Evolutionary conservation across 2,329 filamentous ascomycete species (phyloP), one percentile per base, ranked within the genome.

Genomic region (Aspergillus jensenii): DNA sequence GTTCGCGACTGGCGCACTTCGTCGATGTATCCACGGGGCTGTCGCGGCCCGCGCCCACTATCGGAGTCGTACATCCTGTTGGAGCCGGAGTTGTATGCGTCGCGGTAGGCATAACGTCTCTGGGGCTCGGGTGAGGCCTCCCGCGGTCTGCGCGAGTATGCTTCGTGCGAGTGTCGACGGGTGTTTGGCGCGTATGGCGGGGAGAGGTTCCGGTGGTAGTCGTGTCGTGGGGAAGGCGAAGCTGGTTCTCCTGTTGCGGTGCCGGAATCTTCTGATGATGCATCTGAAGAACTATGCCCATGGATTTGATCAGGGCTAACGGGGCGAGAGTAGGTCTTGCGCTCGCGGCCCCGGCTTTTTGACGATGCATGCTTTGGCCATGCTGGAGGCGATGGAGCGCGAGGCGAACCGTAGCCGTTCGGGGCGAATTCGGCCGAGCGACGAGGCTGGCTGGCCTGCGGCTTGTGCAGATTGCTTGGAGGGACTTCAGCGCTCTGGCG

Each of bases 161-260:
- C 67, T 46, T 76, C 74, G 45, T 76, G 74, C 3, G 56, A 58
- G 25, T 74, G 74, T 5, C 72, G 71, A 23, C 73, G 69, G 4
- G 67, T 62, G 21, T 67, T 62, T 17, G 62, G 58, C 14, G 62
- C 37, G 4, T 63, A 59, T 4, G 64, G 64, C 1, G 71, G 70
- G 11, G 71, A 72, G 1, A 75, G 56, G 52, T 72, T 65, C 4
- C 63, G 62, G 14, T 61, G 64, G 15, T 59, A 59, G 19, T 50
- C 54, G 50, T 56, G 48, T 59, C 17, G 58, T 6, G 64, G 41
- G 7, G 59, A 47, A 9, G 55, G 43, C 4, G 59, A 52, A 7
- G 33, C 14, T 5, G 51, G 37, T n/a, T 60, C 58, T 39, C 48
- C 58, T 27, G 40, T 50, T 47, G 52, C 44, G 46, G 67, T 37